Evolutionary conservation across 164 flowering plant genomes (phyloP), one percentile per base, ranked within the genome.

Genomic region (Kalanchoe fedtschenkoi): DNA sequence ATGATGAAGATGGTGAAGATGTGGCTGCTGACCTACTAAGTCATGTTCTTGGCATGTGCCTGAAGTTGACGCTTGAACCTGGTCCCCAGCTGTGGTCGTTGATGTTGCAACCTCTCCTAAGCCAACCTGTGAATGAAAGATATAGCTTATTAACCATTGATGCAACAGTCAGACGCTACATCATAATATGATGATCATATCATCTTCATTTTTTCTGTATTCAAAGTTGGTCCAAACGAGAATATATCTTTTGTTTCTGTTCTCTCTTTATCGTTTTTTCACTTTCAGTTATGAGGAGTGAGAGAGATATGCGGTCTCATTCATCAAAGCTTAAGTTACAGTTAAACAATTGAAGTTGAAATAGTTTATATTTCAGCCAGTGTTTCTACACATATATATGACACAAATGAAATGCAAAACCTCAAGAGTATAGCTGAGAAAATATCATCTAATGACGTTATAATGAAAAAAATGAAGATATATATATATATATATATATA

Each of bases 81-180:
- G 60, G 30, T 63, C 71, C 60, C 79, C 83, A 68, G 78, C 70
- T 70, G 61, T 58, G 5, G 46, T 74, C 16, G 78, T 69, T 34
- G 82, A 77, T n/a, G 78, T 69, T 34, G 81, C 76, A 71, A 78
- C 81, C 65, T 83, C 88, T 67, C 75, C 81, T 22, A 72, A 67
- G 47, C 82, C 79, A 67, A 75, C 85, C 91, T 86, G 75, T 47
- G 22, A 14, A 55, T 7, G 2, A 28, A 30, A 28, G 30, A 57
- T 19, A 30, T 4, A 57, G 34, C 38, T 32, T 34, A 58, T 51
- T 10, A 51, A 13, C 11, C 54, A 46, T 21, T 21, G 53, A 57
- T 57, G 60, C 34, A 42, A 42, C 46, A n/a, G n/a, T n/a, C n/a
- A n/a, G n/a, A n/a, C n/a, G n/a, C n/a, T n/a, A n/a, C n/a, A n/a